A percentile compares a stretch with the other conserved stretches of the same genome.
phyloP scores from a whole-genome alignment of 371 early-diverging fungal species.

The Paraphysoderma sedebokerense region DNA sequence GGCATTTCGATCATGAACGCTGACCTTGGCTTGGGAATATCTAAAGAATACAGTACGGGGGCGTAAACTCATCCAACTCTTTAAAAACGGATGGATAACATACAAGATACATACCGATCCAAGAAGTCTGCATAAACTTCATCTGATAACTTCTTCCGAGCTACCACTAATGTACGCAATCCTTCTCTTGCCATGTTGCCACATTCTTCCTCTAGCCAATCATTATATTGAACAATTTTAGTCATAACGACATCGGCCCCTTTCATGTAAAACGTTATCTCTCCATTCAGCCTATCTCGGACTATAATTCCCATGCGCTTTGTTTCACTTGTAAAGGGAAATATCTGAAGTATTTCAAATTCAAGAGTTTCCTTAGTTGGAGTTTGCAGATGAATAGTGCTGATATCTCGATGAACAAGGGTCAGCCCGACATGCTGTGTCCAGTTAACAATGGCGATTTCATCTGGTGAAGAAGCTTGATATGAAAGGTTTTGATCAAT shows the following conservation, averaged over 20 bases:
- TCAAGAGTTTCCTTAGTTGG: constrained; percentile 6
- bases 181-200: constrained; percentile 99
- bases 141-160: constrained; percentile 59
- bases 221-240: constrained; percentile 77
- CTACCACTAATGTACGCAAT: constrained; percentile 93
- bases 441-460: constrained; percentile 97
- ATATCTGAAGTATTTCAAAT: constrained; percentile 77
- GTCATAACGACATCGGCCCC: constrained; percentile 98
- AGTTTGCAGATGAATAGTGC: constrained; percentile 49
- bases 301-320: constrained; percentile 99
- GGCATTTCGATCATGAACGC: constrained; percentile 47
- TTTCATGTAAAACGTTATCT: constrained; percentile 80
- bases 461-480: constrained; percentile 99
- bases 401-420: constrained; percentile 54
- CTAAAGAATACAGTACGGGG: constrained; percentile 9
- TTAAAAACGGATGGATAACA: neutral
- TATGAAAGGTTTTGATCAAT: constrained; percentile 41
- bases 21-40: constrained; percentile 56
- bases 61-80: too few relatives aligned
- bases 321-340: constrained; percentile 95
- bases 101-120: constrained; percentile 9
- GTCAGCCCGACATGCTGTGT: constrained; percentile 78
- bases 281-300: constrained; percentile 33
- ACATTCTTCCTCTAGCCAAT: constrained; percentile 98
- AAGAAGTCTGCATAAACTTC: constrained; percentile 56